These are phyloP conservation scores for Polyporus tsugae DNA, from an alignment of 1,284 basidiomycete species.

Conservation along the genomic window DNA sequence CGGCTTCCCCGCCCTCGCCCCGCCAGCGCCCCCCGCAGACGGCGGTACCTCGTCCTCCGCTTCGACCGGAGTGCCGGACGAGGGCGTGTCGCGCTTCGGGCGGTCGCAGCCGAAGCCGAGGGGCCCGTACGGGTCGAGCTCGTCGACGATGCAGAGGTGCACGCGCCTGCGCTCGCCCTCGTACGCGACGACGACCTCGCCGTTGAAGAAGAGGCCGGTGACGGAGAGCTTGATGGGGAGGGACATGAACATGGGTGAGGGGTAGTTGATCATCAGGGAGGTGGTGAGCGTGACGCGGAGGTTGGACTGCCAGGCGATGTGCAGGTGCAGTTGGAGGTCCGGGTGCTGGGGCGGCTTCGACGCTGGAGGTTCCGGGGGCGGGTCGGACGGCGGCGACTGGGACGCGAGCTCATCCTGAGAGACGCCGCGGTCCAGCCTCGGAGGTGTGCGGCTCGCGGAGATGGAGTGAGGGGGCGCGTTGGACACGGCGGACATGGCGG, in stretches of 20 bases:
- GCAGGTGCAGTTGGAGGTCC: conserved; percentile 80
- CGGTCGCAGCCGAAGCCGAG: conserved; percentile 57
- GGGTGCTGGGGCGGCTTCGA: conserved; percentile 54
- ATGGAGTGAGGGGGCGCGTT: conserved; percentile 29
- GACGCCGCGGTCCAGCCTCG: conserved; percentile 16
- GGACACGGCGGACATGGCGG: conserved; percentile 38
- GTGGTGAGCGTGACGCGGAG: conserved; percentile 88
- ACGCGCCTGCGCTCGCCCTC: conserved; percentile 84
- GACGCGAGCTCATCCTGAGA: conserved; percentile 15
- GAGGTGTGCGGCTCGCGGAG: conserved; percentile 17
- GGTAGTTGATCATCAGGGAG: conserved; percentile 95
- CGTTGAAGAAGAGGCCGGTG: conserved; percentile 87
- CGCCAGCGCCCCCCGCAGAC: conserved; percentile 36
- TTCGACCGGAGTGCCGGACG: conserved; percentile 40
- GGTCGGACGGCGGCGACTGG: conserved; percentile 14
- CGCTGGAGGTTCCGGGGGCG: conserved; percentile 14
- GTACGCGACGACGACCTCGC: conserved; percentile 91
- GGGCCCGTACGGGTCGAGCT: conserved; percentile 82
- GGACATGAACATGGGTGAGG: conserved; percentile 94
- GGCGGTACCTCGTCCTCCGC: conserved; percentile 51
- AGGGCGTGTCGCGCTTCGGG: conserved; percentile 53
- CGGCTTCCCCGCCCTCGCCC: conserved; percentile 54
- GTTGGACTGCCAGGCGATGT: conserved; percentile 80
- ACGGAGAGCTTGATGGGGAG: conserved; percentile 93
- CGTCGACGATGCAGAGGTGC: conserved; percentile 90